Evolutionary conservation across 257 asterid species (phyloP), one percentile per base, ranked within the genome.

Genomic region (Leonotis leonurus): DNA sequence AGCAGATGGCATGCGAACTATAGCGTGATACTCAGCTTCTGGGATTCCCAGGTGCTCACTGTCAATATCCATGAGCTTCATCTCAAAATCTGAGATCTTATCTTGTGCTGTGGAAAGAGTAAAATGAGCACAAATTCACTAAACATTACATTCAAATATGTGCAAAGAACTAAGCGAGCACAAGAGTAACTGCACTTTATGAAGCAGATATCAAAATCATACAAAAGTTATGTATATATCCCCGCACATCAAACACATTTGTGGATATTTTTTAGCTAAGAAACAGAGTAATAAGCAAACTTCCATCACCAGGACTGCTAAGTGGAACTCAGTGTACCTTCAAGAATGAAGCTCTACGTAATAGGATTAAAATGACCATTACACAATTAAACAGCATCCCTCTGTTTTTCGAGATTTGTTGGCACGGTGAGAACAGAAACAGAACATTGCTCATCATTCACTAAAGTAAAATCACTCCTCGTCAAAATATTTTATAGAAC

Each of bases 61-160:
- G 71, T 83, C 89, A 16, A 83, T 80, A 65, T 80, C 84, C 89
- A 83, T 83, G 20, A 83, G 86, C 80, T 83, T 80, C 89, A 80
- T 80, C 78, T 80, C 83, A 65, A 83, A 83, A 70, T 80, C 86
- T 13, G 89, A 80, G 71, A 83, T 83, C 77, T 83, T 83, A 46
- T 83, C 86, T 65, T 83, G 89, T 5, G 82, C 89, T 83, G 78
- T 5, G n/a, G 41, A 10, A 11, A n/a, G 14, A 33, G 17, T 14
- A 24, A 36, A 7, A n/a, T 8, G 9, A 40, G 3, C 35, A 54
- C 35, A 40, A 13, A 5, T 6, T 2, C 3, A 8, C 14, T 29
- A 14, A 21, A 32, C 13, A 50, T 13, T 24, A 18, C 27, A 50
- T 29, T 43, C 51, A 5, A 21, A 41, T 20, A 35, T 35, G 27